Evolutionary conservation across 83 land plant genomes (phyloP).

Genomic region (Thuja plicata): DNA sequence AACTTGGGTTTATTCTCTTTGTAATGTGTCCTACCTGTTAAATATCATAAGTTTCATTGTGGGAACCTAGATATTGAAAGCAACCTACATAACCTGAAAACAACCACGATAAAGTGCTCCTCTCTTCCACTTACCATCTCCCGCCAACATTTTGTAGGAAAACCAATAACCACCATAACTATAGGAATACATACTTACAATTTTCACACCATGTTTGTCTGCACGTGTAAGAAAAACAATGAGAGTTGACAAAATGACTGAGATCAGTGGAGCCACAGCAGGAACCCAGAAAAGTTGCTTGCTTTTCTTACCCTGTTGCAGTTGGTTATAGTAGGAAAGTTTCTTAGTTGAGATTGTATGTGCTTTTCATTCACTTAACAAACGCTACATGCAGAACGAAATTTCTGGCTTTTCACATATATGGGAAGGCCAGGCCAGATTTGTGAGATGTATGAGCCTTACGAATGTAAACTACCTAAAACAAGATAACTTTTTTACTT

Average conservation of each 20-base stretch:
- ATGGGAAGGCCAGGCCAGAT: not conserved
- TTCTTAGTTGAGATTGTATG: not conserved
- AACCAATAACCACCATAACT: not conserved
- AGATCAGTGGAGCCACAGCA: conserved; percentile 84
- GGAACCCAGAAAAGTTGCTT: conserved; percentile 84
- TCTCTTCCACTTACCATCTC: not conserved
- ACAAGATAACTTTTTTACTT: not conserved
- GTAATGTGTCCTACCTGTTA: conserved; percentile 50
- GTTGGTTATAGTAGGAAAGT: not conserved
- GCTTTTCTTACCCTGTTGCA: conserved; percentile 74
- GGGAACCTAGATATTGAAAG: not conserved
- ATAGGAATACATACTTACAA: conserved; percentile 48
- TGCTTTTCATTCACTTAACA: not conserved
- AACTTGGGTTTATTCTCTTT: conserved; percentile 63
- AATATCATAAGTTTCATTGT: not conserved
- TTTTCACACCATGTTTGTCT: conserved; percentile 75
- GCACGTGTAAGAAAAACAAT: conserved; percentile 72
- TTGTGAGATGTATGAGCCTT: not conserved
- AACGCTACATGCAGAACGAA: not conserved
- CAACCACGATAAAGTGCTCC: not conserved
- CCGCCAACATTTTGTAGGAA: not conserved
- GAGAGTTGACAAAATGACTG: conserved; percentile 79
- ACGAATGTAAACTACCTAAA: not conserved
- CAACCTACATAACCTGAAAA: not conserved
- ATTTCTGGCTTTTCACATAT: not conserved